Conservation (phyloP, 345 rosid species). For the Dipteronia dyeriana region DNA sequence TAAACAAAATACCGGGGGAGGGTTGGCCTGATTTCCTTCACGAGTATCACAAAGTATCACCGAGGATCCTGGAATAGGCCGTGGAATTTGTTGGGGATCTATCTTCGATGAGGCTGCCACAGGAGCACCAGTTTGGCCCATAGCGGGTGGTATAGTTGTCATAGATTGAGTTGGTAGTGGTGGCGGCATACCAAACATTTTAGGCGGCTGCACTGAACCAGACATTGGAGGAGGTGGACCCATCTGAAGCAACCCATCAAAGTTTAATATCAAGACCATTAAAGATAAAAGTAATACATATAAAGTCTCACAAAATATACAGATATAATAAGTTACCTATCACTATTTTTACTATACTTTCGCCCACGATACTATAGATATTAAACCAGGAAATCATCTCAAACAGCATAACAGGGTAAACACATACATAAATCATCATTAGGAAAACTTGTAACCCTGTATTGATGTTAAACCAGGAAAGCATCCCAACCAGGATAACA, state of each 20-base stretch:
- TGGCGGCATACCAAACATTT: slow-evolving; percentile 81
- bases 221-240: slow-evolving; percentile 57
- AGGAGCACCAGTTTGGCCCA: slow-evolving; percentile 80
- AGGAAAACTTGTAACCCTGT: neutral
- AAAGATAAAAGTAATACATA: neutral
- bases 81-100: slow-evolving; percentile 94
- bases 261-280: slow-evolving; percentile 17
- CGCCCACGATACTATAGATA: neutral
- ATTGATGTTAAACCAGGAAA: neutral
- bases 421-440: neutral
- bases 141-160: slow-evolving; percentile 76
- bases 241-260: slow-evolving; percentile 47
- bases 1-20: slow-evolving; percentile 74
- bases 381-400: neutral
- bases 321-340: neutral
- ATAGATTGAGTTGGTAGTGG: slow-evolving; percentile 77
- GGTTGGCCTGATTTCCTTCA: slow-evolving; percentile 80
- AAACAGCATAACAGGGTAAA: neutral
- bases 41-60: slow-evolving; percentile 78
- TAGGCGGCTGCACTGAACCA: slow-evolving; percentile 67
- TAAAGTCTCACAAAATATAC: neutral
- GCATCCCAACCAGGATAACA: neutral
- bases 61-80: slow-evolving; percentile 81
- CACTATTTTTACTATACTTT: neutral
- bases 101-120: slow-evolving; percentile 71